phyloP scores from a whole-genome alignment of 148 eudicot genomes.

The Cornus kousa region DNA sequence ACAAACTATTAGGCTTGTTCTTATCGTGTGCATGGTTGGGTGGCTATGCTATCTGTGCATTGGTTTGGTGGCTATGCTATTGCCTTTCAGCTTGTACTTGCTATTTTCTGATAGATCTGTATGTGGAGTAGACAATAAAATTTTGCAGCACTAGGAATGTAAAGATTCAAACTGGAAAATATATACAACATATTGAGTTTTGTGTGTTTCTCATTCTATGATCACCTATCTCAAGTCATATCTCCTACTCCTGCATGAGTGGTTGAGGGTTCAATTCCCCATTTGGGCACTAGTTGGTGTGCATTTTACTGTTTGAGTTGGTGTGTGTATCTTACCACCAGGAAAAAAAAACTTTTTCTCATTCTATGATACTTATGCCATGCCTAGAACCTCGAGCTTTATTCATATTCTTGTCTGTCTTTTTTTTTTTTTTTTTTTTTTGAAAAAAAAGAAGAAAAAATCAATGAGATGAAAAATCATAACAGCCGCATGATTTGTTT shows the following conservation, averaged over 20 bases:
- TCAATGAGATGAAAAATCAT: not conserved
- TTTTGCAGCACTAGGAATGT: not conserved
- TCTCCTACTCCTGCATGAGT: not conserved
- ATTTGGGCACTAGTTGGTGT: not conserved
- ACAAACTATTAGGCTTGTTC: not conserved
- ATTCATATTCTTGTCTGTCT: slow-evolving; percentile 4
- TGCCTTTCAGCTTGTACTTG: not conserved
- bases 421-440: not conserved
- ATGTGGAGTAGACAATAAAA: not conserved
- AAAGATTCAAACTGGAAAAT: not conserved
- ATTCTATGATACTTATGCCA: not conserved
- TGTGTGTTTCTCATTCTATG: not conserved
- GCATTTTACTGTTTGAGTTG: not conserved
- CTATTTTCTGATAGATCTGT: not conserved
- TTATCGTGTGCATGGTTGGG: not conserved
- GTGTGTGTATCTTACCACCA: no score
- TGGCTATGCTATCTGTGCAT: not conserved
- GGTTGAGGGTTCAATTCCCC: not conserved
- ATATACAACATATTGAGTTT: not conserved
- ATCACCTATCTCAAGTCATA: no score
- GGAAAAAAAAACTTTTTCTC: not conserved
- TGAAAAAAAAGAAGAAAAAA: no score
- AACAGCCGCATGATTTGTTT: slow-evolving; percentile 23
- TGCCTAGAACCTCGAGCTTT: slow-evolving; percentile 6
- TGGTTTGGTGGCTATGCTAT: not conserved